These are phyloP conservation scores for Paragyromitra xinjiangensis DNA, from an alignment of 495 filamentous ascomycete species.

Conservation along the genomic window DNA sequence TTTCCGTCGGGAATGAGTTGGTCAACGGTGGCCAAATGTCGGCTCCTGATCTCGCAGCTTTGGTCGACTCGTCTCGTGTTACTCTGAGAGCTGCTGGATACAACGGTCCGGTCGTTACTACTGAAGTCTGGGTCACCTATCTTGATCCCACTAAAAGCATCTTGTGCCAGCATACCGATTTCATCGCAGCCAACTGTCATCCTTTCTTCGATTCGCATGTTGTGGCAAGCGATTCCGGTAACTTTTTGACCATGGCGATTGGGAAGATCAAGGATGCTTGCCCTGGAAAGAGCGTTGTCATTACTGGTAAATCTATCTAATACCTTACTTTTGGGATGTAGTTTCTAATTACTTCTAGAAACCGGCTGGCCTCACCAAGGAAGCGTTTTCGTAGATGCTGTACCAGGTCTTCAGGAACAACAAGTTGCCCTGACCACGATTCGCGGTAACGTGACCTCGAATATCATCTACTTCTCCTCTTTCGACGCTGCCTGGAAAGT, in stretches of 20 bases:
- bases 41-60: slow-evolving; percentile 61
- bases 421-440: slow-evolving; percentile 70
- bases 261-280: slow-evolving; percentile 65
- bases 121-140: slow-evolving; percentile 77
- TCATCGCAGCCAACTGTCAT: slow-evolving; percentile 82
- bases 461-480: slow-evolving; percentile 75
- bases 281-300: slow-evolving; percentile 66
- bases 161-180: slow-evolving; percentile 77
- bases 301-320: slow-evolving; percentile 58
- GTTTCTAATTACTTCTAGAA: slow-evolving; percentile 64
- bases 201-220: slow-evolving; percentile 79
- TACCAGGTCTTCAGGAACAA: slow-evolving; percentile 73
- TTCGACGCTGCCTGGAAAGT: slow-evolving; percentile 83
- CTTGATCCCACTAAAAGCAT: slow-evolving; percentile 66
- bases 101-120: slow-evolving; percentile 75
- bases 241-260: slow-evolving; percentile 67
- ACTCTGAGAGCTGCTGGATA: slow-evolving; percentile 72
- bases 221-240: slow-evolving; percentile 67
- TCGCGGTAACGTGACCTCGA: slow-evolving; percentile 63
- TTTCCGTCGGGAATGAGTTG: slow-evolving; percentile 82
- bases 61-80: slow-evolving; percentile 62
- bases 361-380: slow-evolving; percentile 84
- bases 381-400: slow-evolving; percentile 62
- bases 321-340: not conserved
- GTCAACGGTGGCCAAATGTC: slow-evolving; percentile 71